phyloP scores from a whole-genome alignment of 116 monocot species.

The Iris pallida region DNA sequence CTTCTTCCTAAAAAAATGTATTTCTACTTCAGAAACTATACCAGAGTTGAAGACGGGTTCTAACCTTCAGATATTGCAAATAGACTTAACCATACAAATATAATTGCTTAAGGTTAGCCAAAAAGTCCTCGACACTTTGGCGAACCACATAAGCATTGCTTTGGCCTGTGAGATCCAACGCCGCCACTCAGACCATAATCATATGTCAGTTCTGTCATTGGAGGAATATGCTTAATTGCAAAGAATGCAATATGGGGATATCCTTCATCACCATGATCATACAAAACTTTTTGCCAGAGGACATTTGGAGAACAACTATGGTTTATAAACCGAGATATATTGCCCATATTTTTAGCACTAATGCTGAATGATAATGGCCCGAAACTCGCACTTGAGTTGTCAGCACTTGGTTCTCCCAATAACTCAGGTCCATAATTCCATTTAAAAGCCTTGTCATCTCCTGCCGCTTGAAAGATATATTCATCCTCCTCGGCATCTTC shows the following conservation, averaged over 20 bases:
- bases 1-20: no score
- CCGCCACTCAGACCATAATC: constrained; percentile 46
- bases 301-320: constrained; percentile 70
- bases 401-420: constrained; percentile 31
- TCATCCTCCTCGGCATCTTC: constrained; percentile 46
- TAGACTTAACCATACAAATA: background rate
- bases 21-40: no score
- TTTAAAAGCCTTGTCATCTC: constrained; percentile 40
- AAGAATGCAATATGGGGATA: constrained; percentile 74
- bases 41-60: no score
- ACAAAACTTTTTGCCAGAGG: constrained; percentile 56
- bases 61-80: no score
- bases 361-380: constrained; percentile 43
- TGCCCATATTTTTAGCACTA: constrained; percentile 53
- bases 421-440: constrained; percentile 62
- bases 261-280: constrained; percentile 56
- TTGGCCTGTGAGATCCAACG: constrained; percentile 11
- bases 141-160: constrained; percentile 54
- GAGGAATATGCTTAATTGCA: constrained; percentile 66
- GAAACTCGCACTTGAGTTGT: constrained; percentile 12
- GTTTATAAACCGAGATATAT: constrained; percentile 64
- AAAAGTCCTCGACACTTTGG: constrained; percentile 48
- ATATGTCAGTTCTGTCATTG: constrained; percentile 64
- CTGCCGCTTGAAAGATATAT: constrained; percentile 36
- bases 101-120: constrained; percentile 11